phyloP scores from a whole-genome alignment of 2,329 filamentous ascomycete species.

The Xylaria sp. region DNA sequence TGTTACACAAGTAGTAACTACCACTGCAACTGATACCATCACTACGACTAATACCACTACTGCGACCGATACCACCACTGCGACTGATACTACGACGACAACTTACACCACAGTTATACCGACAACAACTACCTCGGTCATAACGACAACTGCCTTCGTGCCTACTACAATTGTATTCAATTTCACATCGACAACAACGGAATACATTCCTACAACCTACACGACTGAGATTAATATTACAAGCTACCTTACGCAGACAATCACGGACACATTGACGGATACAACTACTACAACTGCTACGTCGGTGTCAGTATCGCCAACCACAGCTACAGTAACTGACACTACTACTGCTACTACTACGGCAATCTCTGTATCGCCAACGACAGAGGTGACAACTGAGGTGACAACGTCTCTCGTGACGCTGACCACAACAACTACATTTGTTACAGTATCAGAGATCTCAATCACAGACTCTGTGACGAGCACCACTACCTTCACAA shows the following conservation, averaged over 20 bases:
- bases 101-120: constrained; percentile 42
- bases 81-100: constrained; percentile 28
- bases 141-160: constrained; percentile 40
- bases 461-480: constrained; percentile 47
- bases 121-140: constrained; percentile 38
- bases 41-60: constrained; percentile 15
- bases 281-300: constrained; percentile 28
- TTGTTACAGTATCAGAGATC: constrained; percentile 44
- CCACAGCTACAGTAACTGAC: constrained; percentile 42
- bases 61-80: constrained; percentile 24
- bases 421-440: constrained; percentile 43
- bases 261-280: constrained; percentile 32
- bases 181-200: constrained; percentile 39
- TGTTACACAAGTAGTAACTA: neutral
- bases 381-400: constrained; percentile 39
- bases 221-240: constrained; percentile 38
- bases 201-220: constrained; percentile 41
- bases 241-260: constrained; percentile 34
- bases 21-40: constrained; percentile 12
- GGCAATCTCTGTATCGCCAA: constrained; percentile 32
- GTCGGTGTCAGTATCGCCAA: constrained; percentile 24
- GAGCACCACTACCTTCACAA: constrained; percentile 47
- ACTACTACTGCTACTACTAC: constrained; percentile 32
- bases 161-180: constrained; percentile 41
- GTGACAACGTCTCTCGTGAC: constrained; percentile 45